Percentiles rank a stretch among this genome's conserved stretches.
phyloP scores from a whole-genome alignment of 805 yeast genomes.

The Myxozyma mucilagina region DNA sequence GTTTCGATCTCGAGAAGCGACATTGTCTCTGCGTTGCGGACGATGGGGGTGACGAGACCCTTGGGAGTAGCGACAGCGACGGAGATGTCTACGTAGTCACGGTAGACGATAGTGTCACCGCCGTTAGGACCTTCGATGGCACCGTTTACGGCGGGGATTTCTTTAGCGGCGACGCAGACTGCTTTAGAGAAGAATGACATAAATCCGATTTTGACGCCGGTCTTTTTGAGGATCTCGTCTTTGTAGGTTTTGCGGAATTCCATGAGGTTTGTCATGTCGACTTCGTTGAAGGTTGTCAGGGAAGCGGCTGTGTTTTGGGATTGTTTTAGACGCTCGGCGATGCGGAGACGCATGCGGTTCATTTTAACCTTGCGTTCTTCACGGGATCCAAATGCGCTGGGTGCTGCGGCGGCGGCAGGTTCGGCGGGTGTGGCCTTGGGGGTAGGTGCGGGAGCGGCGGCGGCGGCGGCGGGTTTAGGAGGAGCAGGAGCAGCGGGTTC shows the following conservation, averaged over 20 bases:
- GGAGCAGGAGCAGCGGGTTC: slow-evolving; percentile 36
- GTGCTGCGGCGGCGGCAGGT: slow-evolving; percentile 38
- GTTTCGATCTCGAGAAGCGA: slow-evolving; percentile 85
- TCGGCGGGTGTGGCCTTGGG: slow-evolving; percentile 36
- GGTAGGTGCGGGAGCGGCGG: slow-evolving; percentile 38
- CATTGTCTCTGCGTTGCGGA: slow-evolving; percentile 92
- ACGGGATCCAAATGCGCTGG: slow-evolving; percentile 64
- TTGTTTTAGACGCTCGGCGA: slow-evolving; percentile 98
- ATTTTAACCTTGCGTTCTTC: slow-evolving; percentile 89
- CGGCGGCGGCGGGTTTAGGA: slow-evolving; percentile 39
- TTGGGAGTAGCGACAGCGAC: slow-evolving; percentile 99
- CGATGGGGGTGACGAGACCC: slow-evolving; percentile 97
- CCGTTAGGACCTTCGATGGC: slow-evolving; percentile 71
- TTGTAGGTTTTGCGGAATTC: slow-evolving; percentile 95
- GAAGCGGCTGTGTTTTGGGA: slow-evolving; percentile 99
- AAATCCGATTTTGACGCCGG: slow-evolving; percentile 94
- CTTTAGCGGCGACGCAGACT: slow-evolving; percentile 86
- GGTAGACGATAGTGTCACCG: slow-evolving; percentile 88
- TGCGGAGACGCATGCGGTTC: slow-evolving; percentile 99
- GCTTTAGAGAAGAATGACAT: slow-evolving; percentile 99
- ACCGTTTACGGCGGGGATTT: slow-evolving; percentile 92
- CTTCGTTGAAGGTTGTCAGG: slow-evolving; percentile 96
- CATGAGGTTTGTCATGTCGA: slow-evolving; percentile 88
- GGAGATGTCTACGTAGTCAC: slow-evolving; percentile 94
- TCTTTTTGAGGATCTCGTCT: slow-evolving; percentile 91